phyloP scores from a whole-genome alignment of 2,329 filamentous ascomycete genomes.

The Geosmithia putterillii region DNA sequence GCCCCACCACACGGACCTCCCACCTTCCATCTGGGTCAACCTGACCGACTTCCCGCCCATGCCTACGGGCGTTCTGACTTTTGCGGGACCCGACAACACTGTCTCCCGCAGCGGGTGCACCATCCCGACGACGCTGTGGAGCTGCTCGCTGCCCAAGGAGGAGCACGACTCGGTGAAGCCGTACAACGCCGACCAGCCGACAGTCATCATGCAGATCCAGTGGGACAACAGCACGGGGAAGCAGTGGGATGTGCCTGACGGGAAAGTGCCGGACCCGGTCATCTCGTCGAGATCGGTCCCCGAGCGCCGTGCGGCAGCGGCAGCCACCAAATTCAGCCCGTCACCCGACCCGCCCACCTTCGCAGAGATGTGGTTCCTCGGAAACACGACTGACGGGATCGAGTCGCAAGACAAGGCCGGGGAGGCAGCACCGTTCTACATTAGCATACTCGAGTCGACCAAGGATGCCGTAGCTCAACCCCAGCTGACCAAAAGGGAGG shows the following conservation, averaged over 20 bases:
- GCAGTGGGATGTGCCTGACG: conserved; percentile 35
- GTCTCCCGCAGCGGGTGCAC: conserved; percentile 58
- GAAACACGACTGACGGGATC: conserved; percentile 72
- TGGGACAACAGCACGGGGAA: conserved; percentile 48
- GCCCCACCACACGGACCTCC: conserved; percentile 9
- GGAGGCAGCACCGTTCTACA: conserved; percentile 80
- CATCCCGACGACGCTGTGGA: conserved; percentile 65
- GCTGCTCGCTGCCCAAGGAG: conserved; percentile 72
- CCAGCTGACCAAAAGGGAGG: conserved; percentile 11
- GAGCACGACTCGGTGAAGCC: conserved; percentile 51
- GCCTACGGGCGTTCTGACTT: conserved; percentile 69
- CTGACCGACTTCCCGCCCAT: conserved; percentile 78
- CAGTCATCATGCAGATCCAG: conserved; percentile 70
- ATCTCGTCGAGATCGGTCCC: conserved; percentile 10
- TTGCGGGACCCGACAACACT: conserved; percentile 60
- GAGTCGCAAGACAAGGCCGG: conserved; percentile 57
- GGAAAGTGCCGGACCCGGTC: conserved; percentile 14
- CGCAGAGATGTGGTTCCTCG: conserved; percentile 68
- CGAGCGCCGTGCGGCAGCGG: conserved; percentile 6
- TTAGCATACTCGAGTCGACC: conserved; percentile 51
- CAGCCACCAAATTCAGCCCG: conserved; percentile 36
- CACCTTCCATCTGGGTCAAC: conserved; percentile 60
- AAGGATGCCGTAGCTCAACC: conserved; percentile 17
- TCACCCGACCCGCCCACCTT: conserved; percentile 45
- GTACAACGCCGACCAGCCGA: conserved; percentile 57